A percentile compares a stretch with the other conserved stretches of the same genome.
These are phyloP conservation scores for button mushroom (Agaricus bisporus) DNA, from an alignment of 768 basidiomycete genomes.

Conservation along the genomic window DNA sequence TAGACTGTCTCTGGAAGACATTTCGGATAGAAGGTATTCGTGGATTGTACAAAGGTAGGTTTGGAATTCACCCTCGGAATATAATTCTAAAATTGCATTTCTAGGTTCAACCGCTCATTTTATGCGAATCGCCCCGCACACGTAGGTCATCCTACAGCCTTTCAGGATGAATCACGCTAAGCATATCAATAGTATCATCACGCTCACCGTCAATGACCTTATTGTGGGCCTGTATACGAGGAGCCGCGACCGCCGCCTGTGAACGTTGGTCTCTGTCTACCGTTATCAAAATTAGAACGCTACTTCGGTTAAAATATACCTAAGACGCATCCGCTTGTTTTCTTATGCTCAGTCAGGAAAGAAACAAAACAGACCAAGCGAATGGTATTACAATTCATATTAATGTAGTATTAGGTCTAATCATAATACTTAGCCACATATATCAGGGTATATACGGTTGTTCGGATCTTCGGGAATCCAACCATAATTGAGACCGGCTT, in stretches of 20 bases:
- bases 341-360: too few relatives aligned
- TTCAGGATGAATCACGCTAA: neutral
- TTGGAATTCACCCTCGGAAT: neutral
- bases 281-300: neutral
- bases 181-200: conserved; percentile 61
- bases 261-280: conserved; percentile 24
- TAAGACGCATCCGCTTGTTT: too few relatives aligned
- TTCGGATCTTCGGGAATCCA: conserved; percentile 72
- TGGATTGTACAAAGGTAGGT: conserved; percentile 92
- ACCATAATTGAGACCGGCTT: conserved; percentile 70
- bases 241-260: conserved; percentile 20
- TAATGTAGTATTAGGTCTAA: neutral
- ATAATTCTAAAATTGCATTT: neutral
- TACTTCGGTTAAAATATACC: too few relatives aligned
- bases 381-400: neutral
- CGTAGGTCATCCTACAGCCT: conserved; percentile 38
- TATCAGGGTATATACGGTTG: conserved; percentile 40
- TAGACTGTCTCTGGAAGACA: conserved; percentile 97
- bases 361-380: too few relatives aligned
- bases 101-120: conserved; percentile 91
- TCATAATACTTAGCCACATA: conserved; percentile 20
- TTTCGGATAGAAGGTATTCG: conserved; percentile 80
- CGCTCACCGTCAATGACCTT: conserved; percentile 82
- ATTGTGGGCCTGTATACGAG: conserved; percentile 66
- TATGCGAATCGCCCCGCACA: conserved; percentile 87